phyloP scores from a whole-genome alignment of 257 asterid species.

The Prunella vulgaris region DNA sequence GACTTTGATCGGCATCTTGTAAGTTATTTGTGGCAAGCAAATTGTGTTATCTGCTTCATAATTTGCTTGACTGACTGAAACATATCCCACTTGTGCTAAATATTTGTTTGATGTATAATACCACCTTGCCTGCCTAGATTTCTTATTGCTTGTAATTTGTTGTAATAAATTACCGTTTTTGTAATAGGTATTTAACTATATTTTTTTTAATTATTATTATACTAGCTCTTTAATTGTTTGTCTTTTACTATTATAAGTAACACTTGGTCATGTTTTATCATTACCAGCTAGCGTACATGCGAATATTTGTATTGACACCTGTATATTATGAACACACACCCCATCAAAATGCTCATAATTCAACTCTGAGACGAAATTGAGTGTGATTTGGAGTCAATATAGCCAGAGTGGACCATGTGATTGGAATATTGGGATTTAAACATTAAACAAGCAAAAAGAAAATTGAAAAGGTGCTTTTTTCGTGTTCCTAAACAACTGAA shows the following conservation, averaged over 20 bases:
- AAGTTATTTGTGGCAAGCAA: conserved; percentile 23
- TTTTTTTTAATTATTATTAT: too few species aligned
- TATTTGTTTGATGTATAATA: conserved; percentile 33
- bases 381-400: too few species aligned
- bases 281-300: background rate
- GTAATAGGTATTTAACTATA: background rate
- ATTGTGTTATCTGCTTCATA: conserved; percentile 19
- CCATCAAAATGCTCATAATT: too few species aligned
- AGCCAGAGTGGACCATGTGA: too few species aligned
- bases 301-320: background rate
- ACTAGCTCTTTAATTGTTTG: conserved; percentile 10
- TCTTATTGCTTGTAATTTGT: conserved; percentile 18
- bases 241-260: too few species aligned
- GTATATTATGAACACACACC: too few species aligned
- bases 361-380: too few species aligned
- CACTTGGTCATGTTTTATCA: background rate
- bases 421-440: too few species aligned
- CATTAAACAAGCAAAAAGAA: too few species aligned
- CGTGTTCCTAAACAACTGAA: too few species aligned
- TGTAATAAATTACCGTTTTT: conserved; percentile 6
- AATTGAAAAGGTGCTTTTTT: too few species aligned
- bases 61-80: conserved; percentile 18
- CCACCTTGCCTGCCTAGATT: conserved; percentile 11
- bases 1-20: conserved; percentile 26
- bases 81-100: conserved; percentile 28